These are phyloP conservation scores for Candida dubliniensis DNA, from an alignment of 1,139 yeast species.

Conservation along the genomic window DNA sequence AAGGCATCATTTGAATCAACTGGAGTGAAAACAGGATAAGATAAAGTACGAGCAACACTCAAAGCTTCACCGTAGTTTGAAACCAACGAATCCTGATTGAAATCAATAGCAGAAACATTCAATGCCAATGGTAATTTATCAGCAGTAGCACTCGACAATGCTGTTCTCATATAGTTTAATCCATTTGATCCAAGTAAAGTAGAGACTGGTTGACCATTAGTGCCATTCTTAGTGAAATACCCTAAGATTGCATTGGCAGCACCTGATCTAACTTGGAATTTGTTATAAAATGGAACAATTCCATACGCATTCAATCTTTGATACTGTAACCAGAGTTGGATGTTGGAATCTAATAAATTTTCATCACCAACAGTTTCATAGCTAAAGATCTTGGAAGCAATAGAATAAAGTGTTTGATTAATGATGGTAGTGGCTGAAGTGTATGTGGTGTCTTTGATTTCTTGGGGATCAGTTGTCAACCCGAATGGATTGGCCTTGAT, in stretches of 20 bases:
- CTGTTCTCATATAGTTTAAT: constrained; percentile 64
- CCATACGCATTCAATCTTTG: constrained; percentile 55
- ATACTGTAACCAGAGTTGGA: constrained; percentile 61
- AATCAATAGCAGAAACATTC: constrained; percentile 74
- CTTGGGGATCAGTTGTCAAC: constrained; percentile 54
- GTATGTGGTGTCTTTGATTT: constrained; percentile 50
- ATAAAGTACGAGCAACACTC: constrained; percentile 61
- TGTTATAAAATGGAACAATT: constrained; percentile 55
- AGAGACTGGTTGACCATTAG: constrained; percentile 41
- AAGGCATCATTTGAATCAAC: constrained; percentile 43
- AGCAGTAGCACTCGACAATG: constrained; percentile 36
- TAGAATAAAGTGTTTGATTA: constrained; percentile 63
- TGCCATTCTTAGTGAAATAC: constrained; percentile 48
- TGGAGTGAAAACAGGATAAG: constrained; percentile 74
- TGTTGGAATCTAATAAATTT: constrained; percentile 58
- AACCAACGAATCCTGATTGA: constrained; percentile 57
- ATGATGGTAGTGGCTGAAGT: constrained; percentile 66
- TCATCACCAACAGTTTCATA: constrained; percentile 66
- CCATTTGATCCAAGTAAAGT: constrained; percentile 71
- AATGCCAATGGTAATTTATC: constrained; percentile 62
- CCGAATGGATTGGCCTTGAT: constrained; percentile 53
- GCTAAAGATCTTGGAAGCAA: constrained; percentile 65
- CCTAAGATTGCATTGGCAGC: constrained; percentile 83
- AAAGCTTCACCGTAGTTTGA: constrained; percentile 70
- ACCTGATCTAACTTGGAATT: constrained; percentile 78